A percentile compares a stretch with the other conserved stretches of the same genome.
phyloP scores from a whole-genome alignment of 192 early-diverging fungal genomes.

The Gigaspora rosea region DNA sequence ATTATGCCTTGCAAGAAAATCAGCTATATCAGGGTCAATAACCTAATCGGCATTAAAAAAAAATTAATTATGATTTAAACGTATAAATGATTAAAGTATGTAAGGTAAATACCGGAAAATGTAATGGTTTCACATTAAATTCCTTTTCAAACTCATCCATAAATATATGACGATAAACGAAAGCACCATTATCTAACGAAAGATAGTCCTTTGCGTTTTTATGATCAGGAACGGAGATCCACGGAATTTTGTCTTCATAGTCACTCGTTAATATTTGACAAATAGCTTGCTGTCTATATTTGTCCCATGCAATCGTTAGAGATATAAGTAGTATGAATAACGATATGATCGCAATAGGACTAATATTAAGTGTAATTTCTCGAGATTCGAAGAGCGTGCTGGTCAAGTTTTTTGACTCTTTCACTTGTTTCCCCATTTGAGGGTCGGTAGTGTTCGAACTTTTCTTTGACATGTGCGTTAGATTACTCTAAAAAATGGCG shows the following conservation, averaged over 20 bases:
- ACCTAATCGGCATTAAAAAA: background rate
- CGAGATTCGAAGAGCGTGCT: no score
- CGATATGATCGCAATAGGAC: no score
- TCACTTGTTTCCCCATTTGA: no score
- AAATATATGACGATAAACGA: conserved; percentile 27
- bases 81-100: background rate
- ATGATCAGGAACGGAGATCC: background rate
- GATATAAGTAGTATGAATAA: no score
- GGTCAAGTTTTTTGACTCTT: no score
- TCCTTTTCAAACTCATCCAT: conserved; percentile 25
- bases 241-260: background rate
- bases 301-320: no score
- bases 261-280: background rate
- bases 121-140: conserved; percentile 22
- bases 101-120: conserved; percentile 9
- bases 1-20: background rate
- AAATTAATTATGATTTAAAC: no score
- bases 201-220: background rate
- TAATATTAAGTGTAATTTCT: no score
- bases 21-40: background rate
- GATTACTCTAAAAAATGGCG: no score
- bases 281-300: background rate
- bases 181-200: conserved; percentile 16
- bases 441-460: no score
- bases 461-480: no score